Evolutionary conservation across 306 rosid genomes (phyloP), one percentile per base, ranked within the genome.

Genomic region (Vigna radiata): DNA sequence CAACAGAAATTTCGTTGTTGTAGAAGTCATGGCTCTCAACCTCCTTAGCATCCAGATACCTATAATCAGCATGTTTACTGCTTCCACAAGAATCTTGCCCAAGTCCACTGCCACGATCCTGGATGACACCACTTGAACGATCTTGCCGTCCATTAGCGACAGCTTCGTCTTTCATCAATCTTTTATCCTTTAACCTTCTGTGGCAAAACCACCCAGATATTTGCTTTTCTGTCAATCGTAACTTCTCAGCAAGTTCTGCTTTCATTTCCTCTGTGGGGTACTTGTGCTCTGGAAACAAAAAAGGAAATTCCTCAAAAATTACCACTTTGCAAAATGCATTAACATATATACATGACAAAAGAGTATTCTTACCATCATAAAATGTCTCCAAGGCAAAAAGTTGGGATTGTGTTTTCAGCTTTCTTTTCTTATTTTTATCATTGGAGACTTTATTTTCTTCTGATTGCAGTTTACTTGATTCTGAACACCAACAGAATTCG

Each of bases 171-270:
- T 80, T 85, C 68, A 65, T 75, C 86, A 86, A 70, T 83, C 89
- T 85, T 86, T 92, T 95, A 81, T 95, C 99, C 79, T 95, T 95
- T 81, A 95, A 85, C 81, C 99, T 85, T 86, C 99, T 90, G 87
- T 95, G 99, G 87, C 99, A 95, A 87, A 95, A 92, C 99, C 99
- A 95, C 80, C 99, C 99, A 77, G 99, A 92, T 65, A 95, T 81
- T 88, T 95, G 99, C 83, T 95, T 92, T 84, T 90, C 97, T 66
- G 99, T 88, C 88, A 95, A 81, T 46, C 87, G 91, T 81, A 92
- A 80, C 84, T 85, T 84, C 67, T 81, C 98, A 1, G 97, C 89
- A 79, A 95, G 86, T 70, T 83, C 88, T 72, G 63, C 55, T 79
- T 91, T 95, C 93, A 90, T 88, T 84, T 92, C 97, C 81, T 95